These are phyloP conservation scores for Cladosporium cucumerinum DNA, from an alignment of 2,329 filamentous ascomycete species.

Conservation along the genomic window DNA sequence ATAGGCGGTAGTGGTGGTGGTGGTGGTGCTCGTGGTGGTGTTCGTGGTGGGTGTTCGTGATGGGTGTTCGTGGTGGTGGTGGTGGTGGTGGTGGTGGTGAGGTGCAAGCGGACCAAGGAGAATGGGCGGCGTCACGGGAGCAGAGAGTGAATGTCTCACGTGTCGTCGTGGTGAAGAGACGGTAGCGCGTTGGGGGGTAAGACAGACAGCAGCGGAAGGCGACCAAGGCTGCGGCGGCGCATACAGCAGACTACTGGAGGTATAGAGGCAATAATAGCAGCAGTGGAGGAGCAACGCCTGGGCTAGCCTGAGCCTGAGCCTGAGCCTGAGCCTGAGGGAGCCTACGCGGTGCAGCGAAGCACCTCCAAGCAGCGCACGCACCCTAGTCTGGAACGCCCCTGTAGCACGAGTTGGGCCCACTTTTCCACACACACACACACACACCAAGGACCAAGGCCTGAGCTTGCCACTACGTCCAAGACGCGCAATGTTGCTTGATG, in stretches of 20 bases:
- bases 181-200: slow-evolving; percentile 2
- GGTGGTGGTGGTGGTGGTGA: background rate
- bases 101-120: background rate
- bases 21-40: background rate
- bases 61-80: too few species aligned
- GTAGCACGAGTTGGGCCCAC: background rate
- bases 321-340: too few species aligned
- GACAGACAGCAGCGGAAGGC: background rate
- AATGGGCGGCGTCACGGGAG: slow-evolving; percentile 10
- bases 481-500: slow-evolving; percentile 13
- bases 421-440: background rate
- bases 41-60: background rate
- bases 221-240: background rate
- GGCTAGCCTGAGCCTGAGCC: background rate
- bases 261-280: slow-evolving; percentile 5
- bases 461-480: slow-evolving; percentile 8
- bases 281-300: slow-evolving; percentile 13
- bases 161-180: slow-evolving; percentile 14
- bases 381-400: slow-evolving; percentile 1
- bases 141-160: slow-evolving; percentile 2
- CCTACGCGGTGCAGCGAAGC: background rate
- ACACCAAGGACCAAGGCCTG: background rate
- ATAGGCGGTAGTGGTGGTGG: background rate
- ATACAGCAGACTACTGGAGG: background rate
- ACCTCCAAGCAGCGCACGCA: background rate